These are phyloP conservation scores for Saccharomycopsis sp. DNA, from an alignment of 805 yeast species.

Conservation along the genomic window DNA sequence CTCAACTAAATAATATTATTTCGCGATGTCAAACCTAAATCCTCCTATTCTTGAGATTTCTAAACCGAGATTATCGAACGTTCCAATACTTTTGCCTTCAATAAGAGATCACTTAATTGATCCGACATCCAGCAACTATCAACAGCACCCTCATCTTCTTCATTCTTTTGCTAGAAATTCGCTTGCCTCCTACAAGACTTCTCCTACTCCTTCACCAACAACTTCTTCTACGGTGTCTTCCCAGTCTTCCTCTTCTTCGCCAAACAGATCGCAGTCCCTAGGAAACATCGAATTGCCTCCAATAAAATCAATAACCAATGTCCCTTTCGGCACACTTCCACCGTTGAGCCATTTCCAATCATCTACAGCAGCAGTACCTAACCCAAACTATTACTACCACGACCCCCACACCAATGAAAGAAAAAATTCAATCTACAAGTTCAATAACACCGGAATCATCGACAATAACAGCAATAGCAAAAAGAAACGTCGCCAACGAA, in stretches of 20 bases:
- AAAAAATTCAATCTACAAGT: neutral
- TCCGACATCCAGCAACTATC: neutral
- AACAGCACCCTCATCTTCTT: neutral
- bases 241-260: conserved; percentile 1
- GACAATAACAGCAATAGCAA: neutral
- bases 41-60: neutral
- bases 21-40: neutral
- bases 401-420: neutral
- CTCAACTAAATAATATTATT: too few species aligned
- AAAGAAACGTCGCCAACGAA: conserved; percentile 45
- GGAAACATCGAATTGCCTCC: conserved; percentile 8
- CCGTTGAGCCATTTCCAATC: conserved; percentile 1
- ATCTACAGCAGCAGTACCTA: neutral
- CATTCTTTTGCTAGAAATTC: neutral
- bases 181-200: conserved; percentile 7
- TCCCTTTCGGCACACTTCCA: neutral
- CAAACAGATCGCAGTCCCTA: conserved; percentile 5
- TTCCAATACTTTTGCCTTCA: neutral
- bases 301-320: neutral
- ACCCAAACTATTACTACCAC: neutral
- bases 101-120: neutral
- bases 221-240: neutral
- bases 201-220: neutral
- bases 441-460: neutral
- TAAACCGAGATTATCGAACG: neutral